These are phyloP conservation scores for Amauroascus verrucosus DNA, from an alignment of 2,329 filamentous ascomycete genomes.

Conservation along the genomic window DNA sequence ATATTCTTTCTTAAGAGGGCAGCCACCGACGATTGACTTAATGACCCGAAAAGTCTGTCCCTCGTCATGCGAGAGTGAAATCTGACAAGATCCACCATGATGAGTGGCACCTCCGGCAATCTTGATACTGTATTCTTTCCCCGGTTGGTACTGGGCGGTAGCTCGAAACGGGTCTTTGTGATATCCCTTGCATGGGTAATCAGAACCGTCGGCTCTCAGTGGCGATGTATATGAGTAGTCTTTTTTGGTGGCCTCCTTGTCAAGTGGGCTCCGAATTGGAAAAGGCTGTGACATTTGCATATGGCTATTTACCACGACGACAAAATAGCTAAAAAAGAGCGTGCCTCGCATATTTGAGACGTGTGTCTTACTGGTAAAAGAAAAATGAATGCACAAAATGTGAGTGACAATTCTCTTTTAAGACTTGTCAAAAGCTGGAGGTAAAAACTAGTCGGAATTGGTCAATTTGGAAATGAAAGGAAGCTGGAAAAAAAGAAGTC, in stretches of 20 bases:
- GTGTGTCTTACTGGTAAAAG: not conserved
- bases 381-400: not conserved
- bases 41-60: conserved; percentile 61
- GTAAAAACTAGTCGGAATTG: too few relatives aligned
- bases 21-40: conserved; percentile 51
- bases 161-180: conserved; percentile 44
- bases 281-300: conserved; percentile 49
- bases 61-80: conserved; percentile 63
- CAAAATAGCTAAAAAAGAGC: not conserved
- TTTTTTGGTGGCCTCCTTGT: conserved; percentile 39
- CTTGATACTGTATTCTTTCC: conserved; percentile 53
- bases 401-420: not conserved
- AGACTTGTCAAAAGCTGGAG: too few relatives aligned
- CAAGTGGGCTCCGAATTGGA: conserved; percentile 43
- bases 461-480: too few relatives aligned
- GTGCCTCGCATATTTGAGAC: not conserved
- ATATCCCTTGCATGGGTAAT: conserved; percentile 71
- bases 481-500: too few relatives aligned
- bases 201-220: conserved; percentile 46
- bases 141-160: conserved; percentile 53
- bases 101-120: conserved; percentile 55
- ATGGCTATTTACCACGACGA: conserved; percentile 26
- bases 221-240: conserved; percentile 67
- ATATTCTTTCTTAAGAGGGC: conserved; percentile 45
- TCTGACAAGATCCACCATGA: conserved; percentile 65